A percentile compares a stretch with the other conserved stretches of the same genome.
Conservation (phyloP, 1,284 basidiomycete genomes). For the Meripilus lineatus region DNA sequence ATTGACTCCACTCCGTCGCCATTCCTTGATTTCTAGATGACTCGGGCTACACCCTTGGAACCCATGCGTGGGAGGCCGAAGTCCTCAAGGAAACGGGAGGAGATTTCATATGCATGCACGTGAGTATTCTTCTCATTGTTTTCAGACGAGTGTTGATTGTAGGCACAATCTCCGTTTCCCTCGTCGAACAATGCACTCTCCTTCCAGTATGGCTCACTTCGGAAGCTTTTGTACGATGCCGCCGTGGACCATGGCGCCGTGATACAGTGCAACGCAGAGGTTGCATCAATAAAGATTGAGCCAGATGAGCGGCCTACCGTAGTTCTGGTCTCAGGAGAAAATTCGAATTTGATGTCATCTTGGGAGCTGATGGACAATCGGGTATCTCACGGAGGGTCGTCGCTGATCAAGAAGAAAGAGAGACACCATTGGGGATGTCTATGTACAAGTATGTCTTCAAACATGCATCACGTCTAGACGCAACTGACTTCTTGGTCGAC, state of each 20-base stretch:
- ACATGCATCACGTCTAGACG: neutral
- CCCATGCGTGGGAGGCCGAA: conserved; percentile 23
- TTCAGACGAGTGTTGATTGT: too few relatives aligned
- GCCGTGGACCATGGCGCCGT: conserved; percentile 20
- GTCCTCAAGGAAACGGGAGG: conserved; percentile 24
- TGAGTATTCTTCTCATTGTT: too few relatives aligned
- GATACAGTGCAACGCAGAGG: conserved; percentile 14
- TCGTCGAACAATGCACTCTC: neutral
- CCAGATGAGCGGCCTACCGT: conserved; percentile 16
- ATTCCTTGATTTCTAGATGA: conserved; percentile 18
- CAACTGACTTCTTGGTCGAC: neutral
- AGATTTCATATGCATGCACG: conserved; percentile 22
- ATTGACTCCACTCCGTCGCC: neutral
- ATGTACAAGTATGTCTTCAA: conserved; percentile 22
- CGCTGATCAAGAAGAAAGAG: conserved; percentile 14
- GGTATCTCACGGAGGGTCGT: conserved; percentile 20
- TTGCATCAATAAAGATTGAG: conserved; percentile 12
- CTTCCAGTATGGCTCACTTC: conserved; percentile 23
- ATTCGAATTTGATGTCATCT: conserved; percentile 23
- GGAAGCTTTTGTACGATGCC: conserved; percentile 18
- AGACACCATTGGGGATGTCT: conserved; percentile 15
- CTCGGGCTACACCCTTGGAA: conserved; percentile 17
- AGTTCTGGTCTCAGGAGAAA: conserved; percentile 23
- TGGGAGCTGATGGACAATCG: conserved; percentile 27
- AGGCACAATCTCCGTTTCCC: neutral